phyloP scores from a whole-genome alignment of 73 alveolate genomes.

The Paramecium bursaria region DNA sequence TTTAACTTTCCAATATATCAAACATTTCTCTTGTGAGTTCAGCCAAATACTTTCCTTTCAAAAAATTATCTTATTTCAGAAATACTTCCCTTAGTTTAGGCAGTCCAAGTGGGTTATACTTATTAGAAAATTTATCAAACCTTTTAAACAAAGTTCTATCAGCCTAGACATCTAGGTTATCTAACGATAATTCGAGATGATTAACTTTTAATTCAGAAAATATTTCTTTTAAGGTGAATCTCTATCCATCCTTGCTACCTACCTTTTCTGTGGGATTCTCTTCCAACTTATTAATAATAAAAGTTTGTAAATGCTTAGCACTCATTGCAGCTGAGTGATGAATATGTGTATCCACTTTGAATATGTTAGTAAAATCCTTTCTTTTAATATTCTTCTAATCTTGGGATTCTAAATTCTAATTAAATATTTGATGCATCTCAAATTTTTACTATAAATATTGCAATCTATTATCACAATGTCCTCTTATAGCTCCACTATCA shows the following conservation, averaged over 20 bases:
- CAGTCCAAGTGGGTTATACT: conserved; percentile 80
- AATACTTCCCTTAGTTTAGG: conserved; percentile 75
- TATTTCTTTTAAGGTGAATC: background rate
- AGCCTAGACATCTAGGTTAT: conserved; percentile 65
- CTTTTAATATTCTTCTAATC: conserved; percentile 11
- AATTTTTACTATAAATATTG: conserved; percentile 31
- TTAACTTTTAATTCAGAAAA: background rate
- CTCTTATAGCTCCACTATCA: conserved; percentile 1
- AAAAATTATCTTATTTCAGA: conserved; percentile 77
- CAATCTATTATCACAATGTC: conserved; percentile 16
- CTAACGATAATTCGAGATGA: background rate
- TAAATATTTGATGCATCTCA: conserved; percentile 27
- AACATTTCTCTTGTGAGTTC: conserved; percentile 72
- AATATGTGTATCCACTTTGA: conserved; percentile 76
- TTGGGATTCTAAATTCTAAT: no score
- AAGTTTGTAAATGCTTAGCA: conserved; percentile 73
- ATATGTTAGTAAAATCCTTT: conserved; percentile 33
- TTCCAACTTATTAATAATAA: conserved; percentile 72
- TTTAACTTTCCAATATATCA: conserved; percentile 67
- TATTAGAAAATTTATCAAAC: conserved; percentile 77
- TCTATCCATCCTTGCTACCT: background rate
- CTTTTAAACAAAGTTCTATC: conserved; percentile 74
- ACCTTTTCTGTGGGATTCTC: background rate
- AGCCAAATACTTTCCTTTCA: conserved; percentile 75
- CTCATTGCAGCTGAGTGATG: conserved; percentile 87